Evolutionary conservation across 345 rosid genomes (phyloP).

Genomic region (Mallotus nudiflorus): DNA sequence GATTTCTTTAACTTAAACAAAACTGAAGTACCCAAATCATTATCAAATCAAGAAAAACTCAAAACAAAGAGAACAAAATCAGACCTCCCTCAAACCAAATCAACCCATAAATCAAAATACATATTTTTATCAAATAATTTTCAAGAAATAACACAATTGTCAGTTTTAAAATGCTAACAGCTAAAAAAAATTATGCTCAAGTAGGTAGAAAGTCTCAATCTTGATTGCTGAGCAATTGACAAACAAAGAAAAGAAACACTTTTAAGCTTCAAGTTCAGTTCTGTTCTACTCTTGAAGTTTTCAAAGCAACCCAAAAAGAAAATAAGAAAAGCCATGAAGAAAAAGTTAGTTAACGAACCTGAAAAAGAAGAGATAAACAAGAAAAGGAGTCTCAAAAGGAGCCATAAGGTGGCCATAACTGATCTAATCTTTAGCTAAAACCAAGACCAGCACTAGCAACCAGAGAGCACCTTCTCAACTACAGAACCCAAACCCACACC

Average conservation of each 20-base stretch:
- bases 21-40: no score
- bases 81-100: neutral
- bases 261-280: neutral
- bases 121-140: neutral
- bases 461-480: neutral
- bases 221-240: neutral
- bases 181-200: neutral
- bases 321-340: neutral
- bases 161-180: neutral
- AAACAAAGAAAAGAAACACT: neutral
- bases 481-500: neutral
- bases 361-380: constrained; percentile 47
- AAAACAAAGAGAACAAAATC: neutral
- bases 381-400: constrained; percentile 32
- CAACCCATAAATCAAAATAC: neutral
- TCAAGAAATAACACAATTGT: neutral
- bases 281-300: neutral
- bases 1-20: neutral
- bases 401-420: constrained; percentile 36
- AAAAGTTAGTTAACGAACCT: constrained; percentile 37
- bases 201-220: neutral
- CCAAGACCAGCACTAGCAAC: constrained; percentile 7
- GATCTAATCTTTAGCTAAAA: constrained; percentile 26
- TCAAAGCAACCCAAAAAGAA: constrained; percentile 2
- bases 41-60: neutral